phyloP scores from a whole-genome alignment of 2,329 filamentous ascomycete species.

The Cladophialophora psammophila region DNA sequence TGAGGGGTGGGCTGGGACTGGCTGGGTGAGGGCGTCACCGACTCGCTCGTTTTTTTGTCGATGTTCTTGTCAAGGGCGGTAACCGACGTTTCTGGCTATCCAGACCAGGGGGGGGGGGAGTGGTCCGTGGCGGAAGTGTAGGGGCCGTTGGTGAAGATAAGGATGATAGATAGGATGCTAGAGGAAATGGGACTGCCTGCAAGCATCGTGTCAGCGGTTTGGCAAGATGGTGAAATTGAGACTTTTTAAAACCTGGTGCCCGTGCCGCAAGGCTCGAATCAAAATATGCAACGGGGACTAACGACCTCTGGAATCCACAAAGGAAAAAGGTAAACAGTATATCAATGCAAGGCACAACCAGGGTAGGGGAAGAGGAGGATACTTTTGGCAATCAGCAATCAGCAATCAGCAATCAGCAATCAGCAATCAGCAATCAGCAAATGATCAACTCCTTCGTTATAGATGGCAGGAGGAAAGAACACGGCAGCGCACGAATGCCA shows the following conservation, averaged over 20 bases:
- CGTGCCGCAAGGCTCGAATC: not conserved
- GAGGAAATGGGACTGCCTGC: conserved; percentile 13
- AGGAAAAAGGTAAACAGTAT: conserved; percentile 3
- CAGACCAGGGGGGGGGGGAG: conserved; percentile 4
- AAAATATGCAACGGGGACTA: not conserved
- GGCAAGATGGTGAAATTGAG: conserved; percentile 1
- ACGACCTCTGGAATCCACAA: conserved; percentile 7
- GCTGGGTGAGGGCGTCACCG: not conserved
- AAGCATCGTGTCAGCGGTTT: conserved; percentile 22
- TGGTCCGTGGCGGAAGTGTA: not conserved
- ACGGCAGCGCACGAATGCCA: conserved; percentile 11
- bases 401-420: too few species aligned
- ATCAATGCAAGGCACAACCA: conserved; percentile 6
- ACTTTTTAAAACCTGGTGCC: not conserved
- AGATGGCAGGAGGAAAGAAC: conserved; percentile 4
- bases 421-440: conserved; percentile 9
- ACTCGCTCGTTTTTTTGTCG: not conserved
- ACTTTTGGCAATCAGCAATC: conserved; percentile 3
- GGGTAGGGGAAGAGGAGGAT: not conserved
- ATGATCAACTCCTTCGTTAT: conserved; percentile 14
- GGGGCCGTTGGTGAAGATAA: conserved; percentile 1
- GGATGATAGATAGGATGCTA: conserved; percentile 7
- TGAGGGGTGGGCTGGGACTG: not conserved
- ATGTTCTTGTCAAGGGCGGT: conserved; percentile 2
- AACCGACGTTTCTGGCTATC: conserved; percentile 4